These are phyloP conservation scores for Mycena citricolor DNA, from an alignment of 1,284 basidiomycete species.

Conservation along the genomic window DNA sequence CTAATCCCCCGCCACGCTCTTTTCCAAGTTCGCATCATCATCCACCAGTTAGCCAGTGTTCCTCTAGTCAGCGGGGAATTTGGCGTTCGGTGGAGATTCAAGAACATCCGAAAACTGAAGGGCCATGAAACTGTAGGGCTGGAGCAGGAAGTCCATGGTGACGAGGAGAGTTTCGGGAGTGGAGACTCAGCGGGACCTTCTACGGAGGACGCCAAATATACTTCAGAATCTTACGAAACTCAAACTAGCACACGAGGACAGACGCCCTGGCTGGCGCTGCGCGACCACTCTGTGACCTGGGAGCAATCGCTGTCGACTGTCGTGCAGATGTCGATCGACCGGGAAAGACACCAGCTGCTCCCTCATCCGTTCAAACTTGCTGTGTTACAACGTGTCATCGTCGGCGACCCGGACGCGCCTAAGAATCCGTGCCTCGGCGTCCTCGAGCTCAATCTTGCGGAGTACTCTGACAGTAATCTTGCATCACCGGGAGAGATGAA, in stretches of 20 bases:
- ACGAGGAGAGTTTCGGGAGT: conserved; percentile 21
- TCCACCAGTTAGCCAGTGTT: conserved; percentile 75
- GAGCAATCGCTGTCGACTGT: conserved; percentile 53
- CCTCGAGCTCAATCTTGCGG: conserved; percentile 70
- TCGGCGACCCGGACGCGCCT: conserved; percentile 51
- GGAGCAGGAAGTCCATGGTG: conserved; percentile 26
- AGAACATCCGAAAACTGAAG: conserved; percentile 51
- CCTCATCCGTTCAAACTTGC: conserved; percentile 64
- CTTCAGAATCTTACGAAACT: too few relatives aligned
- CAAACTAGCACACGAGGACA: conserved; percentile 48
- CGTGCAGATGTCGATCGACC: conserved; percentile 62
- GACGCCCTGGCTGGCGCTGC: conserved; percentile 55
- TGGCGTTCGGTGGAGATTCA: conserved; percentile 74
- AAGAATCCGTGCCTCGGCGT: conserved; percentile 62
- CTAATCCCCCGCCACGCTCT: conserved; percentile 60
- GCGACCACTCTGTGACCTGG: conserved; percentile 63
- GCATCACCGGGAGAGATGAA: conserved; percentile 18
- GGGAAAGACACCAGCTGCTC: conserved; percentile 49
- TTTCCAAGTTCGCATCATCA: conserved; percentile 63
- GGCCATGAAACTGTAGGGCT: too few relatives aligned
- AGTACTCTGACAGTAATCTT: conserved; percentile 54
- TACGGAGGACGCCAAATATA: too few relatives aligned
- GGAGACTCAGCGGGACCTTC: too few relatives aligned
- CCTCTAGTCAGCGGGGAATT: conserved; percentile 78
- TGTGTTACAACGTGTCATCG: conserved; percentile 62